Evolutionary conservation across 2,329 filamentous ascomycete genomes (phyloP), one percentile per base, ranked within the genome.

Genomic region (Rutstroemia sp.): DNA sequence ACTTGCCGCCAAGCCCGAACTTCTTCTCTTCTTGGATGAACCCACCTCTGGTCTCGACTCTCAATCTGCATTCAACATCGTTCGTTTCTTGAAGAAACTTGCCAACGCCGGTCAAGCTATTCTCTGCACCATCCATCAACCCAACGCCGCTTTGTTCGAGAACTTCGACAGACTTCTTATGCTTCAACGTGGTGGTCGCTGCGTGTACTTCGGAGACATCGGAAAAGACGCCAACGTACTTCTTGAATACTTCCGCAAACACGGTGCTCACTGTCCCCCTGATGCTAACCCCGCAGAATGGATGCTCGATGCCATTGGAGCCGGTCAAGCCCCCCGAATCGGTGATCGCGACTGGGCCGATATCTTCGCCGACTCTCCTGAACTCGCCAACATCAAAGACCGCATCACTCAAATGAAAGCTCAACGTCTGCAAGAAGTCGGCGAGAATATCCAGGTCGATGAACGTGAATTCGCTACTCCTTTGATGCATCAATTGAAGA

Each of bases 381-480:
- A 86, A 64, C 73, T 83, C 14, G 76, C 76, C 2, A 69, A 75
- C 7, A 73, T 77, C 53, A 84, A 84, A 65, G 70, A 75, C 39
- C 75, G 80, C 6, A 84, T 86, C 56, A 62, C 74, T 5, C 71
- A 73, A 27, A 77, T 86, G 69, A 85, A 84, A 63, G 67, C 72
- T 4, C 68, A 75, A 17, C 76, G 82, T 47, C 70, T 75, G 4
- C 68, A 75, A 16, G 75, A 75, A 52, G 75, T 77, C 12, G 73
- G 65, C 8, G 62, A 63, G 64, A 58, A 63, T 19, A 54, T 64
- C 9, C 64, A 65, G 30, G 66, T 69, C 1, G 72, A 73, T 2
- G 81, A 91, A 61, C 83, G 80, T 64, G 90, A 96, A 71, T 96
- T 88, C 65, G 92, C 92, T 0, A 92, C 89, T 0, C 88, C 92